Evolutionary conservation across 805 yeast genomes (phyloP).

Genomic region (Candida ovalis): DNA sequence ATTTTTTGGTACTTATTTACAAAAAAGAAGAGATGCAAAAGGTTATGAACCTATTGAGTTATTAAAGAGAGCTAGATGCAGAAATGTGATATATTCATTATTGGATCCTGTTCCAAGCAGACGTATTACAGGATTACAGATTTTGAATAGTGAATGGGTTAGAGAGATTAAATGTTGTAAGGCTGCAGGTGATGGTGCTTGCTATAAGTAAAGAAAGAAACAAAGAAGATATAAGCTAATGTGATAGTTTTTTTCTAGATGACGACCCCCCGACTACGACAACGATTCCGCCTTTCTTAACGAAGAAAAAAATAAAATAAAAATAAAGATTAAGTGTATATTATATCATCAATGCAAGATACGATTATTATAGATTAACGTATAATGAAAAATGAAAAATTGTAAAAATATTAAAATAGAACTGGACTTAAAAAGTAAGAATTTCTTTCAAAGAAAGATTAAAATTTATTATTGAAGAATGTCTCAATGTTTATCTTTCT

Average conservation of each 20-base stretch:
- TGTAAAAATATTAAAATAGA: neutral
- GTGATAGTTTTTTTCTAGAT: no score
- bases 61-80: constrained; percentile 80
- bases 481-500: no score
- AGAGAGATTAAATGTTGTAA: constrained; percentile 74
- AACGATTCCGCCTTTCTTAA: neutral
- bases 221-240: neutral
- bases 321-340: neutral
- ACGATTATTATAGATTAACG: neutral
- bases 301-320: neutral
- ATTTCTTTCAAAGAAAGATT: no score
- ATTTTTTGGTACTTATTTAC: constrained; percentile 69
- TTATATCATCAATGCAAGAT: neutral
- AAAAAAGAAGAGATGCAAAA: constrained; percentile 72
- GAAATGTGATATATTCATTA: constrained; percentile 90
- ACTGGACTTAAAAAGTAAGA: no score
- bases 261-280: neutral
- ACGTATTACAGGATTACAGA: constrained; percentile 83
- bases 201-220: neutral
- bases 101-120: constrained; percentile 88
- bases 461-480: no score
- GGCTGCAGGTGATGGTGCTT: neutral
- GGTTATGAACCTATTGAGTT: constrained; percentile 92
- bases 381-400: neutral
- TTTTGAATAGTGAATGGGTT: constrained; percentile 93